Evolutionary conservation across 257 asterid genomes (phyloP).

Genomic region (Gardenia jasminoides): DNA sequence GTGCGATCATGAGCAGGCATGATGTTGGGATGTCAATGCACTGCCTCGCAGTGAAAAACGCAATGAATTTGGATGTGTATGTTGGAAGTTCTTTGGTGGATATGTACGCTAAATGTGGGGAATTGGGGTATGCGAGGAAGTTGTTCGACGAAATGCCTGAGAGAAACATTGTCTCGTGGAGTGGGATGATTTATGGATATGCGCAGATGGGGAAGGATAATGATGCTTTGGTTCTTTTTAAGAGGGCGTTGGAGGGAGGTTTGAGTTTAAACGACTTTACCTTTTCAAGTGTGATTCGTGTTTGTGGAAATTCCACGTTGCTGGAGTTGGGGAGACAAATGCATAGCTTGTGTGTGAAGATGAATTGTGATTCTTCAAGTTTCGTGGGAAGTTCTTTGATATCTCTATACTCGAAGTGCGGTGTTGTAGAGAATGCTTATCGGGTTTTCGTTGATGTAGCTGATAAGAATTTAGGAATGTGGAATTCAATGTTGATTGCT

Average conservation of each 20-base stretch:
- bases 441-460: conserved; percentile 54
- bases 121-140: conserved; percentile 50
- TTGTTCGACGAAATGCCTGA: conserved; percentile 88
- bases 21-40: conserved; percentile 57
- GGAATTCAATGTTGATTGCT: conserved; percentile 75
- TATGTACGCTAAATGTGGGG: conserved; percentile 78
- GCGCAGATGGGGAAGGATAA: conserved; percentile 64
- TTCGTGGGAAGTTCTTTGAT: conserved; percentile 76
- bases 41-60: conserved; percentile 53
- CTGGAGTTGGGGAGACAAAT: conserved; percentile 76
- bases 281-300: conserved; percentile 71
- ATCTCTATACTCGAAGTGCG: conserved; percentile 82
- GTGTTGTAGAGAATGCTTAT: conserved; percentile 64
- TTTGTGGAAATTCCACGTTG: conserved; percentile 74
- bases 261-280: conserved; percentile 78
- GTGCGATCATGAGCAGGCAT: conserved; percentile 38
- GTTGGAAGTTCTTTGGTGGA: conserved; percentile 80
- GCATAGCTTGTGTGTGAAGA: conserved; percentile 70
- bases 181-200: conserved; percentile 78
- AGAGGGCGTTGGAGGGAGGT: conserved; percentile 50
- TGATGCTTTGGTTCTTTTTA: conserved; percentile 72
- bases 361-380: conserved; percentile 43
- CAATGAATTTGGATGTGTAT: conserved; percentile 49
- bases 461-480: conserved; percentile 66
- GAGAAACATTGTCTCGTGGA: conserved; percentile 86